A percentile compares a stretch with the other conserved stretches of the same genome.
Evolutionary conservation across 371 early-diverging fungal species (phyloP).

Genomic region (Mortierella sp.): DNA sequence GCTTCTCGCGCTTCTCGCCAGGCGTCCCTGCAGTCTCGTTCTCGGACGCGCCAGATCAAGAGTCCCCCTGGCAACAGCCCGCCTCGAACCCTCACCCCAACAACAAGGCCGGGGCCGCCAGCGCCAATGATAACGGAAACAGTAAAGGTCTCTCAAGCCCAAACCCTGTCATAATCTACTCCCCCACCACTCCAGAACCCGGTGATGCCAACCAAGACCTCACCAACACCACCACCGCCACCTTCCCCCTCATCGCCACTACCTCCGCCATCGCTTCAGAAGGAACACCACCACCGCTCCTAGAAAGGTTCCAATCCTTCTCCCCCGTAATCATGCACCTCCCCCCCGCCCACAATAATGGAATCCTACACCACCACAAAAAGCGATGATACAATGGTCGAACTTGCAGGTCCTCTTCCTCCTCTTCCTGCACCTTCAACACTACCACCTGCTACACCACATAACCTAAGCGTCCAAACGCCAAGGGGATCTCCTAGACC

Average conservation of each 20-base stretch:
- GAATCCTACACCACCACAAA: background rate
- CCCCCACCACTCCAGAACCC: background rate
- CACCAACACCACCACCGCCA: background rate
- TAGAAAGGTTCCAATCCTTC: background rate
- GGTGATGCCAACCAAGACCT: background rate
- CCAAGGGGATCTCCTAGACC: background rate
- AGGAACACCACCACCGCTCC: background rate
- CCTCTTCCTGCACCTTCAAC: background rate
- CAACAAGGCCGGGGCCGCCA: no score
- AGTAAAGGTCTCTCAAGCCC: background rate
- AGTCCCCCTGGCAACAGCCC: background rate
- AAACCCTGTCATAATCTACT: background rate
- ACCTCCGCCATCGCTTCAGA: no score
- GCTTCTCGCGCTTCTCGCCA: background rate
- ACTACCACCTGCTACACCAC: background rate
- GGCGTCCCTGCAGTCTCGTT: conserved; percentile 7
- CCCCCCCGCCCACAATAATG: background rate
- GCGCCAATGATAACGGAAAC: no score
- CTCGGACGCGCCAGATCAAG: background rate
- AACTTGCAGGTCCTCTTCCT: background rate
- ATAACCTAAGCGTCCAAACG: background rate
- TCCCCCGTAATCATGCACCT: conserved; percentile 3
- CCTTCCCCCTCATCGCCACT: no score
- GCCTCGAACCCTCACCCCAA: background rate
- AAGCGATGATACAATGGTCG: background rate